Evolutionary conservation across 352 stramenopile species (phyloP).

Genomic region (Phytopythium delawarense): DNA sequence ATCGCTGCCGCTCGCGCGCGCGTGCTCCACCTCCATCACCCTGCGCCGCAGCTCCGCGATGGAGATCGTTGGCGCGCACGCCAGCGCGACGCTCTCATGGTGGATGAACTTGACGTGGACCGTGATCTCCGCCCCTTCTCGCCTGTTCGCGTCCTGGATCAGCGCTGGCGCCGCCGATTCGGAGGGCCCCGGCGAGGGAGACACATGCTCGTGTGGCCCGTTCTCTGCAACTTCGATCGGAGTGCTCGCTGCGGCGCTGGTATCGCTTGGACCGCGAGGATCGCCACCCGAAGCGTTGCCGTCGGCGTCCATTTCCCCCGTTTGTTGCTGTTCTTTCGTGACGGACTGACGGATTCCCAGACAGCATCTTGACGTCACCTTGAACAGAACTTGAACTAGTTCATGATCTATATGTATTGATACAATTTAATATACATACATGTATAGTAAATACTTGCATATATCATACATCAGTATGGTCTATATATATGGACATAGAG

Average conservation of each 20-base stretch:
- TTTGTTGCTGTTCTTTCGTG: not conserved
- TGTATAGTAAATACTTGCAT: too few relatives aligned
- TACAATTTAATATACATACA: too few relatives aligned
- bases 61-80: slow-evolving; percentile 11
- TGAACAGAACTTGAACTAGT: too few relatives aligned
- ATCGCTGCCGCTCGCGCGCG: not conserved
- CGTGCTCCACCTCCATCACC: slow-evolving; percentile 8
- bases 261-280: not conserved
- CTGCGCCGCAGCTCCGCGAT: slow-evolving; percentile 26
- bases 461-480: too few relatives aligned
- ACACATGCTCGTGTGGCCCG: not conserved
- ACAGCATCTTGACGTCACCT: too few relatives aligned
- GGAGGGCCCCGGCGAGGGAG: not conserved
- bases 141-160: not conserved
- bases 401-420: too few relatives aligned
- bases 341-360: not conserved
- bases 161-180: not conserved
- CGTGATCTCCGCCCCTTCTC: not conserved
- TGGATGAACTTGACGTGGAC: slow-evolving; percentile 49
- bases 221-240: not conserved
- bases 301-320: not conserved
- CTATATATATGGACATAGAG: too few relatives aligned
- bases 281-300: not conserved
- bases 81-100: slow-evolving; percentile 23
- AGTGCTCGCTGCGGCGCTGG: not conserved